Evolutionary conservation across 2,329 filamentous ascomycete species (phyloP).

Genomic region (Cladosporium phlei): DNA sequence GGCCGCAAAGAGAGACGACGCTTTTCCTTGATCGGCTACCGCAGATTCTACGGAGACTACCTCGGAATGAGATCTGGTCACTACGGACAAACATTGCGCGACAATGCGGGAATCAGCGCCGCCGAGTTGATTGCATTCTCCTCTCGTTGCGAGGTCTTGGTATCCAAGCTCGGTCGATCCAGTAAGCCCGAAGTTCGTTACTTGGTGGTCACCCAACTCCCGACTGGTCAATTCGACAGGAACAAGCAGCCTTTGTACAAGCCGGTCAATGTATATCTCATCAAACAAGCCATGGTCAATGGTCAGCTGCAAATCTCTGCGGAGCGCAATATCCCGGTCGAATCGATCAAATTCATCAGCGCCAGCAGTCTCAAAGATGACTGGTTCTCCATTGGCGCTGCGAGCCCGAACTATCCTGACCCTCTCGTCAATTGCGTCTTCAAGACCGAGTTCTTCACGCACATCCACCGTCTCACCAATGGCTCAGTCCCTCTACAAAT

Average conservation of each 20-base stretch:
- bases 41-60: constrained; percentile 92
- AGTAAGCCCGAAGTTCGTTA: constrained; percentile 87
- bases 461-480: constrained; percentile 65
- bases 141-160: constrained; percentile 80
- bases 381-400: constrained; percentile 90
- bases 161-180: constrained; percentile 92
- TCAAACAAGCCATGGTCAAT: constrained; percentile 78
- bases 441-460: constrained; percentile 96
- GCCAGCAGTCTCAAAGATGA: constrained; percentile 81
- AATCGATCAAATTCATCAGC: constrained; percentile 82
- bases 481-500: constrained; percentile 79
- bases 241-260: neutral
- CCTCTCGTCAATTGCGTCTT: constrained; percentile 89
- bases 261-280: constrained; percentile 72
- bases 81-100: constrained; percentile 74
- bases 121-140: constrained; percentile 82
- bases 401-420: constrained; percentile 86
- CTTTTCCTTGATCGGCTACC: constrained; percentile 85
- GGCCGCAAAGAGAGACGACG: constrained; percentile 86
- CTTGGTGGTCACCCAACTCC: constrained; percentile 63
- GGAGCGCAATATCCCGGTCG: constrained; percentile 76
- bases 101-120: constrained; percentile 61
- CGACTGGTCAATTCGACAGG: neutral
- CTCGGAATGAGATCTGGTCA: constrained; percentile 76
- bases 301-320: constrained; percentile 74